phyloP scores from a whole-genome alignment of 2,329 filamentous ascomycete genomes.

The Colletotrichum abscissum region DNA sequence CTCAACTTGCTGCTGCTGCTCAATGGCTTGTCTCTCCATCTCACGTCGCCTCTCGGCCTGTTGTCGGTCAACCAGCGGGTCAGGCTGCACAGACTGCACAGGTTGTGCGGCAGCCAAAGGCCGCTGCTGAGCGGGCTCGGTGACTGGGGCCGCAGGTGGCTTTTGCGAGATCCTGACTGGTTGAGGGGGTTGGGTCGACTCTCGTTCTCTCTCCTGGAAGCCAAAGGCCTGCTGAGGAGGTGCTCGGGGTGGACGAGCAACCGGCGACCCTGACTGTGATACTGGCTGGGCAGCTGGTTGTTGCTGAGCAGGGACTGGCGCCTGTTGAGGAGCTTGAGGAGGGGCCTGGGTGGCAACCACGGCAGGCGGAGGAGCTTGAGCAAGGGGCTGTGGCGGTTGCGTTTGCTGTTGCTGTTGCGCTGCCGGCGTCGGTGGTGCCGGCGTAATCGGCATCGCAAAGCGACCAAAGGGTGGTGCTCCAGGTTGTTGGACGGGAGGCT shows the following conservation, averaged over 20 bases:
- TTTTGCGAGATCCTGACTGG: conserved; percentile 55
- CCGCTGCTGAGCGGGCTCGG: conserved; percentile 49
- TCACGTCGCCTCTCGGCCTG: conserved; percentile 39
- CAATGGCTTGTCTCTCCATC: conserved; percentile 43
- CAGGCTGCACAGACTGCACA: conserved; percentile 45
- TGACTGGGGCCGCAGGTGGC: conserved; percentile 43
- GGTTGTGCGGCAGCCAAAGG: conserved; percentile 49
- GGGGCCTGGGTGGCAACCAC: conserved; percentile 34
- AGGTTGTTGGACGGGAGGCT: conserved; percentile 47
- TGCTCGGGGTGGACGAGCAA: conserved; percentile 54
- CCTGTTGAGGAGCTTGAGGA: conserved; percentile 30
- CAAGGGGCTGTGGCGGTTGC: conserved; percentile 38
- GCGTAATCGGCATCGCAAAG: conserved; percentile 60
- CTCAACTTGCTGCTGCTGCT: conserved; percentile 31
- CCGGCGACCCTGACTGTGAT: conserved; percentile 60
- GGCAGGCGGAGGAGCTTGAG: conserved; percentile 26
- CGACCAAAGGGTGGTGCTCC: conserved; percentile 52
- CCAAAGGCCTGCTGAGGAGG: conserved; percentile 52
- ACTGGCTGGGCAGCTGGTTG: conserved; percentile 51
- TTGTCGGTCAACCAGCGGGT: conserved; percentile 42
- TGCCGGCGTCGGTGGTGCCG: conserved; percentile 48
- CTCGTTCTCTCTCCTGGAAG: conserved; percentile 57
- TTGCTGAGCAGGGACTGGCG: conserved; percentile 44
- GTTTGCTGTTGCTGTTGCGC: conserved; percentile 37
- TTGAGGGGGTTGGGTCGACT: conserved; percentile 47